phyloP scores from a whole-genome alignment of 805 yeast species.

The Sugiyamaella mastotermitis region DNA sequence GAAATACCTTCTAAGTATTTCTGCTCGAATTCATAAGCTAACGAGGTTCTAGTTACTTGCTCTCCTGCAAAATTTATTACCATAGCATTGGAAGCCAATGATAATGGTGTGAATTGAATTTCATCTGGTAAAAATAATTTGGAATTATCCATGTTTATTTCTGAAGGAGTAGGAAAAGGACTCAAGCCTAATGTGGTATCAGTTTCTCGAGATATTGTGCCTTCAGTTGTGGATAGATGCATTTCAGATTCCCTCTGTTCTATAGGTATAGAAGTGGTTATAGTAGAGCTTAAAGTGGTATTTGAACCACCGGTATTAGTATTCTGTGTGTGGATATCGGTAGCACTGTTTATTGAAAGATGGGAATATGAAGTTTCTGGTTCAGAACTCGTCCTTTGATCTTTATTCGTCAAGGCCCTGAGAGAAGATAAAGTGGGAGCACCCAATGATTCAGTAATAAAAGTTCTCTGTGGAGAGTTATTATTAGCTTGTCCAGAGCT shows the following conservation, averaged over 20 bases:
- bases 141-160: not conserved
- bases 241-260: not conserved
- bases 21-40: slow-evolving; percentile 2
- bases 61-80: slow-evolving; percentile 1
- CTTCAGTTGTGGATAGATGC: not conserved
- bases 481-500: not conserved
- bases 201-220: not conserved
- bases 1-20: slow-evolving; percentile 9
- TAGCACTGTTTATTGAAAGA: no score
- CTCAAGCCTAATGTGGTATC: not conserved
- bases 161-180: not conserved
- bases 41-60: not conserved
- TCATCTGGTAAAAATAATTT: slow-evolving; percentile 6
- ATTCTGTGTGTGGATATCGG: no score
- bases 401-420: no score
- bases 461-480: not conserved
- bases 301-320: not conserved
- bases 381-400: no score
- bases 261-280: not conserved
- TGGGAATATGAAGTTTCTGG: no score
- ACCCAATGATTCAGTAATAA: not conserved
- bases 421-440: no score
- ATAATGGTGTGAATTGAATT: not conserved
- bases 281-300: not conserved
- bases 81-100: slow-evolving; percentile 1